Evolutionary conservation across 169 alveolate species (phyloP), one percentile per base, ranked within the genome.

Genomic region (Plasmodium fragile): DNA sequence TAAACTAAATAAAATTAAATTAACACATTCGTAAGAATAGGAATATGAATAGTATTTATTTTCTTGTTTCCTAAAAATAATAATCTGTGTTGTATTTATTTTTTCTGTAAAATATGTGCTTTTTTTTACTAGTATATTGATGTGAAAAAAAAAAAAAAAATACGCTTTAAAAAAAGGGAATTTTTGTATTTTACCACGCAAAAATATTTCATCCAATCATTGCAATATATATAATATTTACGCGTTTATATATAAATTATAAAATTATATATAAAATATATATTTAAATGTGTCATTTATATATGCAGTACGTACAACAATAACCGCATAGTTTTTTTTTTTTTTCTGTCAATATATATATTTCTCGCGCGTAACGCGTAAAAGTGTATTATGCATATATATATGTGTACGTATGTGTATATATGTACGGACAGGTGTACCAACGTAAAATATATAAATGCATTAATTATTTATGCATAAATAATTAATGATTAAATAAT

Each of bases 11-110:
- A 13, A 52, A 52, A 52, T 53, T 53, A 25, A 65, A 82, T 69
- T 82, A 82, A 82, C 92, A 82, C 92, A 82, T 82, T 82, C 45
- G 43, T 69, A 30, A 41, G 92, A n/a, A 82, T 69, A 28, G 70
- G 8, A 28, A 59, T 82, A 32, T 59, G 34, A 4, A 36, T 4
- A 55, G 16, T 3, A 7, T 41, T 39, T 69, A 69, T 41, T 82
- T 69, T 69, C 41, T 82, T 82, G 22, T 39, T 52, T 30, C 28
- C 77, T 22, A 79, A 41, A 79, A 41, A 79, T 32, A 7, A 7
- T 79, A 79, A 45, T 79, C 36, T 79, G 71, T 79, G 30, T 77
- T 41, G 53, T 22, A 77, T 16, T 79, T 30, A 18, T 16, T 45
- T 79, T n/a, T 49, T 43, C 16, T 78, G n/a, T 18, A 78, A 45